phyloP scores from a whole-genome alignment of 2,329 filamentous ascomycete species.

The Colletotrichum neosansevieriae region DNA sequence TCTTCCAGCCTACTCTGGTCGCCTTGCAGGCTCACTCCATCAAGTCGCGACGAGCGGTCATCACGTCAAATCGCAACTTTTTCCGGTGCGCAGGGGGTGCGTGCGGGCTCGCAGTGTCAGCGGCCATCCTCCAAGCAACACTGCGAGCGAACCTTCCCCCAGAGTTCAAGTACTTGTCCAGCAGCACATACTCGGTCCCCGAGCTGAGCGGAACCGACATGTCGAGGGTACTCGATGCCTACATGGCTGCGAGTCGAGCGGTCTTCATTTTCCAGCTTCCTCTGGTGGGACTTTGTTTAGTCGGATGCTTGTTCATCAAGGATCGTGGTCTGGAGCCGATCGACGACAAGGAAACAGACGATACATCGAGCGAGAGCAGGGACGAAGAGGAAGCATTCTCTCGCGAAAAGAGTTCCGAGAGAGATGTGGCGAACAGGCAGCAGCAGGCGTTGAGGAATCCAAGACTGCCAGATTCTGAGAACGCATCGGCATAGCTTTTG shows the following conservation, averaged over 20 bases:
- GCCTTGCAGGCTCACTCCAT: slow-evolving; percentile 69
- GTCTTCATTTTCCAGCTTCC: slow-evolving; percentile 70
- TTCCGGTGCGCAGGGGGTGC: slow-evolving; percentile 70
- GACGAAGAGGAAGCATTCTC: slow-evolving; percentile 24
- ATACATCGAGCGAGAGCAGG: slow-evolving; percentile 7
- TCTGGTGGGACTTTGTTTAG: slow-evolving; percentile 62
- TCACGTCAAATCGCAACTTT: slow-evolving; percentile 73
- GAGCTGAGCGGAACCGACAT: slow-evolving; percentile 30
- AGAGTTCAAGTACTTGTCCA: slow-evolving; percentile 45
- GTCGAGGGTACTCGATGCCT: slow-evolving; percentile 51
- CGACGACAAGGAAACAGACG: background rate
- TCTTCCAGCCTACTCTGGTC: slow-evolving; percentile 63
- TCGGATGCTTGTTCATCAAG: slow-evolving; percentile 63
- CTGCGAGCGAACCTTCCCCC: slow-evolving; percentile 45
- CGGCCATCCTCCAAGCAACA: slow-evolving; percentile 58
- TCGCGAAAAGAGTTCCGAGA: background rate
- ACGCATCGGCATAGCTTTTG: background rate
- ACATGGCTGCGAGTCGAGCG: slow-evolving; percentile 64
- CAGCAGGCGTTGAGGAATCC: background rate
- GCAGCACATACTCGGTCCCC: slow-evolving; percentile 47
- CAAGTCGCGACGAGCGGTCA: slow-evolving; percentile 69
- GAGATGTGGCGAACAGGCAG: background rate
- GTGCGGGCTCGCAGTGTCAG: slow-evolving; percentile 68
- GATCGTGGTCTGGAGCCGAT: slow-evolving; percentile 58
- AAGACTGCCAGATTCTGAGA: background rate